phyloP scores from a whole-genome alignment of 1,284 basidiomycete species.

The Somion occarium region DNA sequence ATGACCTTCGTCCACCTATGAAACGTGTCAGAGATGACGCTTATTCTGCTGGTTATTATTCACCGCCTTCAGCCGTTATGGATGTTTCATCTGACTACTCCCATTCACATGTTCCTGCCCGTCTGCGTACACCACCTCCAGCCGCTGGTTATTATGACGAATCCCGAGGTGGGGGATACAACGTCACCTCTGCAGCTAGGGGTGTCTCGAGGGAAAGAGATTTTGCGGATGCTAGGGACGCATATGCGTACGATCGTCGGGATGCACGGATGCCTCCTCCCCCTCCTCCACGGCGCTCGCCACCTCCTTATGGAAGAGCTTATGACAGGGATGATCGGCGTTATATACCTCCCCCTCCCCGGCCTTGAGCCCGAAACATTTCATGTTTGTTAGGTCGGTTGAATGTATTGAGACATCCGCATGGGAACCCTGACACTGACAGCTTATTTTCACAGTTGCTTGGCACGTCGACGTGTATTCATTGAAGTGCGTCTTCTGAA shows the following conservation, averaged over 20 bases:
- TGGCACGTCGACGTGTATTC: neutral
- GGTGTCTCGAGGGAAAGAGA: constrained; percentile 19
- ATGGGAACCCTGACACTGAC: no score
- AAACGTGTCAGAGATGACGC: constrained; percentile 30
- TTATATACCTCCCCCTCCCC: constrained; percentile 10
- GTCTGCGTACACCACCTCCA: constrained; percentile 17
- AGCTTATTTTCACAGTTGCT: no score
- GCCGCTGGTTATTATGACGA: constrained; percentile 22
- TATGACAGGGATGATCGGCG: constrained; percentile 24
- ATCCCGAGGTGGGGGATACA: constrained; percentile 9
- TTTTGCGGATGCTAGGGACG: constrained; percentile 19
- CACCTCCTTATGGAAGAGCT: constrained; percentile 20
- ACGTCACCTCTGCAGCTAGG: constrained; percentile 12
- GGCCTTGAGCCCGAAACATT: no score
- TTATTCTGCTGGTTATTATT: constrained; percentile 11
- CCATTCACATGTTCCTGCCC: constrained; percentile 5
- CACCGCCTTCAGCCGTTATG: neutral
- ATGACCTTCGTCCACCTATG: constrained; percentile 27
- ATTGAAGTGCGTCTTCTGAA: no score
- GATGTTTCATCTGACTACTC: neutral
- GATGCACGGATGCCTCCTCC: constrained; percentile 17
- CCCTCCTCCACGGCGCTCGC: constrained; percentile 11
- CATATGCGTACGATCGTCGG: constrained; percentile 21
- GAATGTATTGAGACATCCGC: no score
- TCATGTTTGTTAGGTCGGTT: no score